Percentiles rank a stretch among this genome's conserved stretches.
Conservation (phyloP, 805 yeast genomes). For the Nakazawaea peltata region DNA sequence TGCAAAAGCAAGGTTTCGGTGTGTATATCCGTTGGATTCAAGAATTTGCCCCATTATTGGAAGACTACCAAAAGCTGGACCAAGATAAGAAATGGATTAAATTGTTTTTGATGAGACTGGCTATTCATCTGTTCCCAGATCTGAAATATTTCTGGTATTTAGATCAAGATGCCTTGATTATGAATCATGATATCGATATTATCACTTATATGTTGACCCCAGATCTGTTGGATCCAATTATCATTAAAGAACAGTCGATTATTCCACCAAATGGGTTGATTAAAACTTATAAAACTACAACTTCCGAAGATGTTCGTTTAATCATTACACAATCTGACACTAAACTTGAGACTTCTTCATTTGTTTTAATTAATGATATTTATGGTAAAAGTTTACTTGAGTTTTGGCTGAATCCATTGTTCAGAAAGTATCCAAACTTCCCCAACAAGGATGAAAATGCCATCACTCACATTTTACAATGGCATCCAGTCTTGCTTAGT, state of each 20-base stretch:
- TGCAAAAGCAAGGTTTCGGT: constrained; percentile 74
- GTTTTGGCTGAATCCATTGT: constrained; percentile 68
- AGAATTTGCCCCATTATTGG: constrained; percentile 64
- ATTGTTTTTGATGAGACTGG: constrained; percentile 63
- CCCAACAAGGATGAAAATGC: constrained; percentile 56
- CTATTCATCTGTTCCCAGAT: constrained; percentile 88
- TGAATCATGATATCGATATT: constrained; percentile 60
- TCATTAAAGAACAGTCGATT: constrained; percentile 65
- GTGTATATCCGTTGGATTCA: constrained; percentile 78
- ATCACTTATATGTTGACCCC: constrained; percentile 51
- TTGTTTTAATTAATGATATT: constrained; percentile 60
- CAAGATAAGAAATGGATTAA: constrained; percentile 50
- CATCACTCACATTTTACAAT: constrained; percentile 79
- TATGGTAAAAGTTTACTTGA: constrained; percentile 68
- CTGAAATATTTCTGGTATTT: constrained; percentile 90
- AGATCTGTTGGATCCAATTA: constrained; percentile 51
- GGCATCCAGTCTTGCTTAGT: constrained; percentile 83
- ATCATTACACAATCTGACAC: constrained; percentile 63
- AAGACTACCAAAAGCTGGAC: constrained; percentile 32
- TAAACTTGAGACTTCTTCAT: constrained; percentile 61
- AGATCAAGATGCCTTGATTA: constrained; percentile 70
- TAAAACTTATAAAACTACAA: constrained; percentile 56
- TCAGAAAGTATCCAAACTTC: constrained; percentile 58
- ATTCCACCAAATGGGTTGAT: constrained; percentile 61
- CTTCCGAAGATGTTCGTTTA: constrained; percentile 46